Conservation (phyloP, 805 yeast genomes). For the Candida hispaniensis region DNA sequence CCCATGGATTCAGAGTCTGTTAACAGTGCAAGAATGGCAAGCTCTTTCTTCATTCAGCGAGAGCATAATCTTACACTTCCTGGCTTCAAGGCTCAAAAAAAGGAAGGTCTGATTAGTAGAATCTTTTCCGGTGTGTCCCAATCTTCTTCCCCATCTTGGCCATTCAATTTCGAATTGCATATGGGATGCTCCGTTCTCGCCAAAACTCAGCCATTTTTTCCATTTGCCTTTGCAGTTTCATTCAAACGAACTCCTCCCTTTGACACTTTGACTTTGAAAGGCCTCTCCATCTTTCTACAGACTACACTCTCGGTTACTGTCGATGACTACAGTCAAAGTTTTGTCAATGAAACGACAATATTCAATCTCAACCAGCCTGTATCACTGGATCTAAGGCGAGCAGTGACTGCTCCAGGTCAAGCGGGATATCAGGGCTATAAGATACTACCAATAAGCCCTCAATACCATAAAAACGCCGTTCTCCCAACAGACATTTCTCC, state of each 20-base stretch:
- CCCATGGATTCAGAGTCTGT: slow-evolving; percentile 32
- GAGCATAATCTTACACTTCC: slow-evolving; percentile 20
- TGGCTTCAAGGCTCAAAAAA: slow-evolving; percentile 10
- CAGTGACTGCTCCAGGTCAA: slow-evolving; percentile 7
- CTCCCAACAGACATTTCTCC: slow-evolving; percentile 44
- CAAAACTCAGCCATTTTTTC: slow-evolving; percentile 17
- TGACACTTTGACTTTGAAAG: slow-evolving; percentile 32
- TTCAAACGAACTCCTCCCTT: slow-evolving; percentile 18
- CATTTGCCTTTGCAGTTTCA: slow-evolving; percentile 21
- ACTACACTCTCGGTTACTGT: slow-evolving; percentile 27
- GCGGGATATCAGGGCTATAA: no score
- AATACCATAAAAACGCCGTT: slow-evolving; percentile 32
- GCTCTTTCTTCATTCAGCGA: slow-evolving; percentile 34
- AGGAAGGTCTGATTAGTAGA: slow-evolving; percentile 15
- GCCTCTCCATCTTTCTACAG: slow-evolving; percentile 29
- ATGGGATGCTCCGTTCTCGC: slow-evolving; percentile 12
- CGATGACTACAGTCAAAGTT: slow-evolving; percentile 21
- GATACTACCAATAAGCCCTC: slow-evolving; percentile 17
- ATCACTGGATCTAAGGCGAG: slow-evolving; percentile 1
- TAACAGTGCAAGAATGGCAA: slow-evolving; percentile 21
- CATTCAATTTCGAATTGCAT: slow-evolving; percentile 18
- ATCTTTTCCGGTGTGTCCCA: slow-evolving; percentile 18
- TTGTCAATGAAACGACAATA: slow-evolving; percentile 23
- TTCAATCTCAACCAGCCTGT: slow-evolving; percentile 12
- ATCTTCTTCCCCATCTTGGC: slow-evolving; percentile 14